Base-by-base conservation (phyloP, 164 flowering plant species). In the Aristolochia fimbriata region DNA sequence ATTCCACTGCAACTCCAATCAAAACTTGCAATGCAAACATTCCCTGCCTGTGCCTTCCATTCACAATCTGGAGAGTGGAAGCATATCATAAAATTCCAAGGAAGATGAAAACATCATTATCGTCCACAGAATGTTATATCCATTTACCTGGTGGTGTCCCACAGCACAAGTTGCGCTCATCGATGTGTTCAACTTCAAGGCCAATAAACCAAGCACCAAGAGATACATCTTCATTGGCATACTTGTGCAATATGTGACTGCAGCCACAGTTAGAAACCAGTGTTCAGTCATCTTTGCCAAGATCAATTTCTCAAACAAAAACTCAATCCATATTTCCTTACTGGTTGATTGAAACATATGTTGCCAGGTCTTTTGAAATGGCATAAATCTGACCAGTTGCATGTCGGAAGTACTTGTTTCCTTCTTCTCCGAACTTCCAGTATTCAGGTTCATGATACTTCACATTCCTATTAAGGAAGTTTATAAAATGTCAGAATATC, bases 1-100 rank as follows among this genome's bases (percentile, higher is more conserved):
- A 89, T 86, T 20, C 96, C 94, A 73, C 94, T 86, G 77, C 96
- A 89, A 66, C 84, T 82, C 96, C 96, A 86, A 72, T 89, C 96
- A 70, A 89, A 89, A 48, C 94, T 83, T 25, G 94, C 94, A 52
- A 85, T 63, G 60, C 96, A 89, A 2, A 78, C 78, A 66, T 81
- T 83, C 19, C 96, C 96, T 16, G 89, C 91, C 64, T 84, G 85
- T 14, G 93, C 87, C 73, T 86, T 89, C 93, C 91, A 86, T 66
- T 84, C 89, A 61, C 96, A 89, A 70, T 89, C 96, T 89, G 76
- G 65, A 70, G 25, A 22, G 62, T 13, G 14, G 33, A 21, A 49
- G 31, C 48, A 48, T 60, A 13, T 30, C 17, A 17, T 15, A n/a
- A 61, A 15, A 33, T 58, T 16, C 14, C n/a, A 33, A 23, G 22